Base-by-base conservation (phyloP, 2,329 filamentous ascomycete genomes). In the Grosmannia clavigera region DNA sequence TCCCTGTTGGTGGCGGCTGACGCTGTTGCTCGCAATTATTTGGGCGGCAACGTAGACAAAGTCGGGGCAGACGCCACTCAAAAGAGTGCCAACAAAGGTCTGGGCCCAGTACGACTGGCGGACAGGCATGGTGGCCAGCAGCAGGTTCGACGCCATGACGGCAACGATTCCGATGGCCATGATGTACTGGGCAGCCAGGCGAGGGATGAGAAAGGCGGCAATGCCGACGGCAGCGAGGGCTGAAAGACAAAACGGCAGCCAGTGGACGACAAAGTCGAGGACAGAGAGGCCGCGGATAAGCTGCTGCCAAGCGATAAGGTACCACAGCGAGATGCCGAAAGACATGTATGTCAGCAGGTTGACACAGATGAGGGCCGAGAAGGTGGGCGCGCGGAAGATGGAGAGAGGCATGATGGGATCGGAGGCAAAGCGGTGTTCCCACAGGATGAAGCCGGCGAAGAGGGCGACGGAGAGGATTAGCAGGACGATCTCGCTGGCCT, bases 1-100 rank as follows among this genome's bases (percentile, higher is more conserved):
- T 0, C 80, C 79, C 57, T 82, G 78, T 27, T 82, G 72, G 5
- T 73, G 70, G 3, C 72, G 70, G 3, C 66, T 70, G 35, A 81
- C 78, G 0, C 72, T 74, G 60, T 81, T 80, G 59, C 78, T 81
- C 0, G 78, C 76, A 59, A 81, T 79, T 5, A 82, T 77, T 61
- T 81, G 77, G 0, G 77, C 77, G 0, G 76, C 76, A 0, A 77
- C 75, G 58, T 75, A 80, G 5, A 79, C 72, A 2, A 81, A 73
- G 61, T 81, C 79, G 0, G 77, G 76, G 35, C 75, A 77, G 64
- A 75, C 64, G 2, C 69, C 65, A 5, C 64, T 64, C 1, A 75
- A 33, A 0, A 72, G 1, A 3, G 65, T 64, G 31, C 72, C 70
- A 0, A 73, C 75, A 57, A 81, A 80, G 0, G 68, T 63, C 59